A percentile compares a stretch with the other conserved stretches of the same genome.
phyloP scores from a whole-genome alignment of 2,329 filamentous ascomycete genomes.

The Ophiocordyceps unilateralis region DNA sequence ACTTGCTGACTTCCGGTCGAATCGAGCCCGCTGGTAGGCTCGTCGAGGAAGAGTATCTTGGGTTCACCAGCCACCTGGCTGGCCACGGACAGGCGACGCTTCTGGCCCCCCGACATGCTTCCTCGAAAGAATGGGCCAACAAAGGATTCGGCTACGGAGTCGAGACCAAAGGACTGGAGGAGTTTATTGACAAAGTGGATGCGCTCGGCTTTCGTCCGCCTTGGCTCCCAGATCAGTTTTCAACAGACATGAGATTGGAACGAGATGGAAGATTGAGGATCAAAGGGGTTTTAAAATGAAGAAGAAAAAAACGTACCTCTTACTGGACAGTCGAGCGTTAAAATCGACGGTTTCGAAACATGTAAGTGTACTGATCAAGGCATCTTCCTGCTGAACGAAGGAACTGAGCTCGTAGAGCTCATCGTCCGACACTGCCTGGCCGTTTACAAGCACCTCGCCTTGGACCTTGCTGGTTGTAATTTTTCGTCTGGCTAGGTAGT shows the following conservation, averaged over 20 bases:
- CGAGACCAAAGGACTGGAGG: slow-evolving; percentile 56
- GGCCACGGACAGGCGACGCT: slow-evolving; percentile 62
- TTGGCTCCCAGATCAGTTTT: no score
- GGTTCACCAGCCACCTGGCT: slow-evolving; percentile 68
- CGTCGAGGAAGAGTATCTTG: slow-evolving; percentile 67
- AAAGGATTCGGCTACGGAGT: slow-evolving; percentile 49
- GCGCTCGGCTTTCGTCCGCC: background rate
- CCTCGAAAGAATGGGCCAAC: slow-evolving; percentile 72
- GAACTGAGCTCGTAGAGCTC: background rate
- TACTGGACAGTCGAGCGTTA: background rate
- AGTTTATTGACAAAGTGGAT: slow-evolving; percentile 17
- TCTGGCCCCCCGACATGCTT: slow-evolving; percentile 74
- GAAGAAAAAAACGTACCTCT: background rate
- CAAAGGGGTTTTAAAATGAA: no score
- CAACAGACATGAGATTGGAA: no score
- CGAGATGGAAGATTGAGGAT: no score
- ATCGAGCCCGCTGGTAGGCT: slow-evolving; percentile 71
- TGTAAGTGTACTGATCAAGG: background rate
- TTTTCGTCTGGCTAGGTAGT: background rate
- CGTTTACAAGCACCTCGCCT: background rate
- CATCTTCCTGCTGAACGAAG: background rate
- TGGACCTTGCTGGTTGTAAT: background rate
- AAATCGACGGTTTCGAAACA: background rate
- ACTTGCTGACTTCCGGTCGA: slow-evolving; percentile 63
- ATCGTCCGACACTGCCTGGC: background rate